A percentile compares a stretch with the other conserved stretches of the same genome.
Evolutionary conservation across 225 moss, liverwort and hornwort genomes (phyloP).

Genomic region (Anthoceros angustus): DNA sequence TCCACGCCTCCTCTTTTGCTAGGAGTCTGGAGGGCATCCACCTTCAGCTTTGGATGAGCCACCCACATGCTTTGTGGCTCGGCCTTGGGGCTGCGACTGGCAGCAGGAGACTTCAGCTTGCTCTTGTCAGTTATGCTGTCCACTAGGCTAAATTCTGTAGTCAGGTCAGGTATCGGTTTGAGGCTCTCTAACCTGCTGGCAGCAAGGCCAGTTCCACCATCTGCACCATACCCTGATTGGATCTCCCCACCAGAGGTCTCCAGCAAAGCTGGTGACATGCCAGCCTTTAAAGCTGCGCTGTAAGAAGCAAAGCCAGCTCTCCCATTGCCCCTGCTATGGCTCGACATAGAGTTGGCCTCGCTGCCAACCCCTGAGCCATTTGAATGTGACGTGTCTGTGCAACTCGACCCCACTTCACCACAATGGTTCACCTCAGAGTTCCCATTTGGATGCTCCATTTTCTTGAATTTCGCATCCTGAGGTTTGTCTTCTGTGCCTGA

Average conservation of each 20-base stretch:
- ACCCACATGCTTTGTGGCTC: neutral
- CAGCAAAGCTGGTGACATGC: slow-evolving; percentile 34
- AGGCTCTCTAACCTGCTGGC: slow-evolving; percentile 11
- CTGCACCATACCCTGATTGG: slow-evolving; percentile 16
- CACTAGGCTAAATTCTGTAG: slow-evolving; percentile 19
- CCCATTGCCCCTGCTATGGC: slow-evolving; percentile 23
- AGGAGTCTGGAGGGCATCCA: neutral
- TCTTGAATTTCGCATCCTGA: slow-evolving; percentile 32
- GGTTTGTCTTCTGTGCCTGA: slow-evolving; percentile 42
- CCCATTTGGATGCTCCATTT: slow-evolving; percentile 37
- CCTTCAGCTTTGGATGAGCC: neutral
- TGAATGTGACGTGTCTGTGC: slow-evolving; percentile 40
- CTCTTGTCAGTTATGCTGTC: slow-evolving; percentile 21
- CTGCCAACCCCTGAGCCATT: slow-evolving; percentile 37
- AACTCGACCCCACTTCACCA: slow-evolving; percentile 50
- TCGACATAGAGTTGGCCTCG: slow-evolving; percentile 31
- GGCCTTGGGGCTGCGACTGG: neutral
- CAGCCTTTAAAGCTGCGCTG: slow-evolving; percentile 94
- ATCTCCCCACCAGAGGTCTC: slow-evolving; percentile 43
- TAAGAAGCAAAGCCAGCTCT: slow-evolving; percentile 79
- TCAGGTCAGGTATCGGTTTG: slow-evolving; percentile 22
- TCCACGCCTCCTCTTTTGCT: slow-evolving; percentile 10
- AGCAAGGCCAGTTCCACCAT: slow-evolving; percentile 22
- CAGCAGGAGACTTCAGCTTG: neutral
- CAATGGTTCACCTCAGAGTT: slow-evolving; percentile 51